These are phyloP conservation scores for Neonectria punicea DNA, from an alignment of 2,329 filamentous ascomycete genomes.

Conservation along the genomic window DNA sequence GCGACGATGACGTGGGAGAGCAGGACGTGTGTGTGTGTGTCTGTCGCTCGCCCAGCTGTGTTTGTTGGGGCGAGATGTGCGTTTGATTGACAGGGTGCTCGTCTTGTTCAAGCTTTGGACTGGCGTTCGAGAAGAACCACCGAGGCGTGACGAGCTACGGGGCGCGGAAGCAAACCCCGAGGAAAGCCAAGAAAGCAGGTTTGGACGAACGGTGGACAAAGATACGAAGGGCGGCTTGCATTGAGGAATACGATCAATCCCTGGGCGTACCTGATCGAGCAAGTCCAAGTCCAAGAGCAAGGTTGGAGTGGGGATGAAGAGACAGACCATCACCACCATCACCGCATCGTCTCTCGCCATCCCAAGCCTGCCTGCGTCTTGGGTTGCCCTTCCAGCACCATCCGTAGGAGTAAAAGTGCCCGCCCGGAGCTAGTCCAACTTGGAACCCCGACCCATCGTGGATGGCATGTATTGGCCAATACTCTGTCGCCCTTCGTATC, in stretches of 20 bases:
- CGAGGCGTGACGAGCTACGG: background rate
- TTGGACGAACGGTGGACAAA: background rate
- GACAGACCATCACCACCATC: constrained; percentile 18
- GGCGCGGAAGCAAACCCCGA: background rate
- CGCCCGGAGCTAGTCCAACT: constrained; percentile 1
- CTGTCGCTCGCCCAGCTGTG: no score
- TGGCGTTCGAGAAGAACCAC: constrained; percentile 5
- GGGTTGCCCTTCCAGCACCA: background rate
- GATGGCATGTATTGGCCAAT: background rate
- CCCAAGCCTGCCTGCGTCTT: background rate
- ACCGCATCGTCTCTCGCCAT: constrained; percentile 12
- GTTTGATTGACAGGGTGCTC: background rate
- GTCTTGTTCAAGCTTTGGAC: constrained; percentile 1
- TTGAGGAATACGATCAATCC: constrained; percentile 5
- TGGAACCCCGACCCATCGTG: constrained; percentile 3
- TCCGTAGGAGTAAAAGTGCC: background rate
- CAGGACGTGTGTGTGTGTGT: constrained; percentile 5
- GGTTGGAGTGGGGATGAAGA: constrained; percentile 19
- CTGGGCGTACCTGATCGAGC: constrained; percentile 4
- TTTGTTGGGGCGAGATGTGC: no score
- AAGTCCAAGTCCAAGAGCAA: constrained; percentile 3
- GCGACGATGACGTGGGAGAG: constrained; percentile 10
- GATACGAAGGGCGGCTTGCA: background rate
- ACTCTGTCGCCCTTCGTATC: constrained; percentile 12
- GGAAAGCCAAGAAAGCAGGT: background rate